Evolutionary conservation across 2,329 filamentous ascomycete species (phyloP).

Genomic region (Cladobotryum protrusum): DNA sequence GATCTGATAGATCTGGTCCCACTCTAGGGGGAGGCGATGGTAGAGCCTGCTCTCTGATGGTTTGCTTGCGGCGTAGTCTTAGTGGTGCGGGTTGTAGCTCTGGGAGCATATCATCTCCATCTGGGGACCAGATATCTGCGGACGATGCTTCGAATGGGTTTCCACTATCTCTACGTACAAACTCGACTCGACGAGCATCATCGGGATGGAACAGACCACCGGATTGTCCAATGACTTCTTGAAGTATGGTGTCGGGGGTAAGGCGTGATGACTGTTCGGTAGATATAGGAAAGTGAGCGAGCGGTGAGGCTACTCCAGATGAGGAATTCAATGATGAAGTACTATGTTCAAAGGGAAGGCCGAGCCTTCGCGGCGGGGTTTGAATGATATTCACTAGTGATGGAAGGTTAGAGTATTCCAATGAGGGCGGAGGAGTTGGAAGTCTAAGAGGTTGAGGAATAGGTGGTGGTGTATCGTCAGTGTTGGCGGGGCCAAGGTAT

Average conservation of each 20-base stretch:
- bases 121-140: constrained; percentile 18
- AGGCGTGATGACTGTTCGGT: constrained; percentile 17
- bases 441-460: background rate
- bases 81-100: constrained; percentile 22
- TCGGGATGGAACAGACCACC: constrained; percentile 16
- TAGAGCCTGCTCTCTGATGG: background rate
- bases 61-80: constrained; percentile 11
- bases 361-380: constrained; percentile 1
- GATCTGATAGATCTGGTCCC: background rate
- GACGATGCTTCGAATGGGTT: constrained; percentile 15
- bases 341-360: constrained; percentile 7
- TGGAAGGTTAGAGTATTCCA: background rate
- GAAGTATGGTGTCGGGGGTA: constrained; percentile 19
- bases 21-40: background rate
- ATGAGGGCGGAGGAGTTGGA: background rate
- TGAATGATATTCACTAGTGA: background rate
- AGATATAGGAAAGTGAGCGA: constrained; percentile 25
- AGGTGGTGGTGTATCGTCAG: background rate
- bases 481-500: constrained; percentile 3
- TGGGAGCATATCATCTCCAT: constrained; percentile 13
- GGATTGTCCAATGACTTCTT: constrained; percentile 19
- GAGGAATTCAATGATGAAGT: constrained; percentile 11
- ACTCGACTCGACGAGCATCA: constrained; percentile 11
- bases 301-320: constrained; percentile 15
- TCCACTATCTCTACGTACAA: constrained; percentile 15